These are phyloP conservation scores for Barbatosphaeria neglecta DNA, from an alignment of 495 filamentous ascomycete species.

Conservation along the genomic window DNA sequence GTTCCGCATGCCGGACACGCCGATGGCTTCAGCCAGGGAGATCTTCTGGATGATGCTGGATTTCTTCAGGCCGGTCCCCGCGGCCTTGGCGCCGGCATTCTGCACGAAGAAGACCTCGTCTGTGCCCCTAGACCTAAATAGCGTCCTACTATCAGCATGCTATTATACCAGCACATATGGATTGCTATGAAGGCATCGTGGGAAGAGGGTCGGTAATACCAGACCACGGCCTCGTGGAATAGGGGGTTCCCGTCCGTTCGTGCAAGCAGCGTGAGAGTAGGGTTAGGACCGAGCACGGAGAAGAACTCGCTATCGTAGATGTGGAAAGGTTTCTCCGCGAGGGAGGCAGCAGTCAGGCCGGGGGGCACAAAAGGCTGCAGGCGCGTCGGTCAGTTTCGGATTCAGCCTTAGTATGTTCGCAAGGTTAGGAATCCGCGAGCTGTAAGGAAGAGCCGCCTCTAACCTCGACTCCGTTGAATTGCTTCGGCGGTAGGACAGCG, in stretches of 20 bases:
- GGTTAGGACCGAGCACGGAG: slow-evolving; percentile 28
- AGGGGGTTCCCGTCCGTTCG: slow-evolving; percentile 27
- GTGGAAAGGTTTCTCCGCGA: slow-evolving; percentile 31
- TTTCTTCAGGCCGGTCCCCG: slow-evolving; percentile 39
- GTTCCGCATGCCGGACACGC: slow-evolving; percentile 25
- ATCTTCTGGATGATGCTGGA: slow-evolving; percentile 41
- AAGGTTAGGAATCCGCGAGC: background rate
- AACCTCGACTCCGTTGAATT: slow-evolving; percentile 15
- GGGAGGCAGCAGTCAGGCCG: slow-evolving; percentile 14
- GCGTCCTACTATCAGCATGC: too few relatives aligned
- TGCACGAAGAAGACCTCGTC: slow-evolving; percentile 44
- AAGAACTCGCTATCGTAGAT: slow-evolving; percentile 33
- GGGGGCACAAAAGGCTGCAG: slow-evolving; percentile 23
- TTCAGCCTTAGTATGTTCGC: background rate
- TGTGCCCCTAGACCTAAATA: slow-evolving; percentile 23
- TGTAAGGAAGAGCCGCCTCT: background rate
- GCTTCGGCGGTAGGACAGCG: slow-evolving; percentile 13
- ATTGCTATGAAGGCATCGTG: background rate
- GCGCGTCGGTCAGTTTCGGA: background rate
- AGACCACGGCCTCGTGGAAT: slow-evolving; percentile 41
- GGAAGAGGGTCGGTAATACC: slow-evolving; percentile 25
- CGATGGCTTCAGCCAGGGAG: slow-evolving; percentile 24
- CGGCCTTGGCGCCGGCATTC: slow-evolving; percentile 31
- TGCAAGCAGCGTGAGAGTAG: slow-evolving; percentile 31
- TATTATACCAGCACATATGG: too few relatives aligned